Evolutionary conservation across 129 eudicot species (phyloP).

Genomic region (Helianthus tuberosus): DNA sequence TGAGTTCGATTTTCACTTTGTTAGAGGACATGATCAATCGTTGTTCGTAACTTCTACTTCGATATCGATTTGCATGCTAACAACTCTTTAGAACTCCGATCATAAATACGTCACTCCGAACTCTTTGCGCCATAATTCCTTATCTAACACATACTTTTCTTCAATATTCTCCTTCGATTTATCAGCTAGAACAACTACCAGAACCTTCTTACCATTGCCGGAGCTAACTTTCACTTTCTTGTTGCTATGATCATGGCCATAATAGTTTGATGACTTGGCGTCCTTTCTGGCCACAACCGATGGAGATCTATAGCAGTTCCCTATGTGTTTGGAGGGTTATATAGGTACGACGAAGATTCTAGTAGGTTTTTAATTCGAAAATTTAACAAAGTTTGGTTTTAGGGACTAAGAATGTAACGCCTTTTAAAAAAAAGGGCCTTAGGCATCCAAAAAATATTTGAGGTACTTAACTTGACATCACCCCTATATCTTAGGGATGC

Average conservation of each 20-base stretch:
- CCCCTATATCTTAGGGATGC: too few relatives aligned
- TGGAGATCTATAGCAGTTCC: conserved; percentile 97
- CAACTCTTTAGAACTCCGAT: conserved; percentile 61
- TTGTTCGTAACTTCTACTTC: conserved; percentile 81
- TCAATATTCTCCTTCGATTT: conserved; percentile 59
- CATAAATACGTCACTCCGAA: conserved; percentile 90
- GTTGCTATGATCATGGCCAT: conserved; percentile 50
- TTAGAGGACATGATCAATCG: conserved; percentile 51
- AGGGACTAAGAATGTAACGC: too few relatives aligned
- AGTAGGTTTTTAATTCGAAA: too few relatives aligned
- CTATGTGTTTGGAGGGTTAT: conserved; percentile 44
- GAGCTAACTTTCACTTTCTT: conserved; percentile 46
- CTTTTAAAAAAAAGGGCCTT: too few relatives aligned
- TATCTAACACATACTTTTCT: conserved; percentile 69
- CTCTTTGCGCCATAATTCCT: conserved; percentile 89
- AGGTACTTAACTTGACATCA: too few relatives aligned
- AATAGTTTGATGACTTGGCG: conserved; percentile 70
- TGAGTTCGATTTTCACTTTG: too few relatives aligned
- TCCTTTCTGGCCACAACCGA: conserved; percentile 93
- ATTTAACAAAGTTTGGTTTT: too few relatives aligned
- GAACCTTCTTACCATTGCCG: conserved; percentile 39
- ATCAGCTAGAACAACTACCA: conserved; percentile 54
- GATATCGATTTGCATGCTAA: conserved; percentile 93
- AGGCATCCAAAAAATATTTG: too few relatives aligned
- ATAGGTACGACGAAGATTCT: too few relatives aligned